Percentiles rank a stretch among this genome's conserved stretches.
These are phyloP conservation scores for Epichloe hybrida DNA, from an alignment of 2,329 filamentous ascomycete species.

Conservation along the genomic window DNA sequence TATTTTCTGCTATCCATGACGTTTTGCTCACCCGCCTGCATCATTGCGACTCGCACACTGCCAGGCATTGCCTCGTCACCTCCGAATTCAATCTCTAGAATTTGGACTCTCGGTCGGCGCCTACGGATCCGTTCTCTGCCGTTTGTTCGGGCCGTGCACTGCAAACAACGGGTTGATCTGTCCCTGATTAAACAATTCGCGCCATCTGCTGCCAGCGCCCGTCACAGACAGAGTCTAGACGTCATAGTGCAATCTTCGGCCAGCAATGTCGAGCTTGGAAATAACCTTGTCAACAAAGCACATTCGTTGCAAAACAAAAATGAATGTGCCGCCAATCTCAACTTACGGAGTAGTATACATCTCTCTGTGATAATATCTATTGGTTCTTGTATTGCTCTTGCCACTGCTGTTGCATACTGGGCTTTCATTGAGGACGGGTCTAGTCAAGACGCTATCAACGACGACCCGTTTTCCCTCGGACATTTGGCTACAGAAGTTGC, in stretches of 20 bases:
- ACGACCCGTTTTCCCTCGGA: conserved; percentile 4
- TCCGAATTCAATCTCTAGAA: not conserved
- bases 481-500: conserved; percentile 31
- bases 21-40: not conserved
- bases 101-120: not conserved
- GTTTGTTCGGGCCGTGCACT: not conserved
- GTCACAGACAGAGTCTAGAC: not conserved
- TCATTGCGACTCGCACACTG: not conserved
- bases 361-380: not conserved
- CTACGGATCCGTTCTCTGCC: not conserved
- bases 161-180: not conserved
- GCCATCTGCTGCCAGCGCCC: not conserved
- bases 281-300: not conserved
- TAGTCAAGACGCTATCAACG: not conserved
- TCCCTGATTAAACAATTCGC: not conserved
- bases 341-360: not conserved
- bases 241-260: not conserved
- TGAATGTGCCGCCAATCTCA: not conserved
- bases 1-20: conserved; percentile 1
- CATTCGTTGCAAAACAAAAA: not conserved
- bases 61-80: not conserved
- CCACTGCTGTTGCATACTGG: conserved; percentile 4
- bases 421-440: not conserved
- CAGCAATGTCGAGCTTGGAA: not conserved
- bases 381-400: conserved; percentile 4